Conservation (phyloP, 2,329 filamentous ascomycete genomes). For the Pseudogymnoascus sp. region DNA sequence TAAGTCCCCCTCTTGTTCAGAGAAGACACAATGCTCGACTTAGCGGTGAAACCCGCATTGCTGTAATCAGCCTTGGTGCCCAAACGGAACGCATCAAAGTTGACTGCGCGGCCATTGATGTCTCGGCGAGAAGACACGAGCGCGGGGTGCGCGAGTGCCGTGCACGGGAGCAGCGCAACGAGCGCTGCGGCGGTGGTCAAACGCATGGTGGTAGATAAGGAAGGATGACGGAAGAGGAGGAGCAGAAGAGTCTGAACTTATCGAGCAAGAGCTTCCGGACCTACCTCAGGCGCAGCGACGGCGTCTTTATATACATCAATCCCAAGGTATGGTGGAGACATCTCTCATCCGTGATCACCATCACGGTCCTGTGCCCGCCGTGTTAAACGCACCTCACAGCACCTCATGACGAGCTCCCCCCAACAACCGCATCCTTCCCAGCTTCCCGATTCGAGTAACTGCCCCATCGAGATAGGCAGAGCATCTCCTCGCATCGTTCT, state of each 20-base stretch:
- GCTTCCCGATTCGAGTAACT: not conserved
- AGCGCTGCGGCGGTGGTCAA: not conserved
- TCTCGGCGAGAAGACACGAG: not conserved
- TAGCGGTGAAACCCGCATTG: constrained; percentile 8
- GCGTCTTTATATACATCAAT: not conserved
- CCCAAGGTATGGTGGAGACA: not conserved
- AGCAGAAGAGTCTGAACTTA: not conserved
- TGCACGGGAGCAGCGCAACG: not conserved
- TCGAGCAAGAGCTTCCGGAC: not conserved
- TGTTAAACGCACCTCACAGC: not conserved
- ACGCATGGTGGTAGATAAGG: not conserved
- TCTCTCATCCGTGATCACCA: not conserved
- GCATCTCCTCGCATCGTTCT: too few species aligned
- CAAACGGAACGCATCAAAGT: constrained; percentile 15
- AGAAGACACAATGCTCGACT: not conserved
- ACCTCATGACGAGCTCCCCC: not conserved
- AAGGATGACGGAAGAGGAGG: not conserved
- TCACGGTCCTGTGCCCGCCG: not conserved
- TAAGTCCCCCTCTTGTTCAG: constrained; percentile 24
- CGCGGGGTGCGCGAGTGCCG: not conserved
- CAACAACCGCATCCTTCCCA: not conserved
- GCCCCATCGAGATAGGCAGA: not conserved
- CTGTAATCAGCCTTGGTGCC: constrained; percentile 14
- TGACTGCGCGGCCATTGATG: constrained; percentile 5
- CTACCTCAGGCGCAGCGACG: not conserved